Conservation (phyloP, 148 eudicot species). For the Vaccinium vitisidaea region DNA sequence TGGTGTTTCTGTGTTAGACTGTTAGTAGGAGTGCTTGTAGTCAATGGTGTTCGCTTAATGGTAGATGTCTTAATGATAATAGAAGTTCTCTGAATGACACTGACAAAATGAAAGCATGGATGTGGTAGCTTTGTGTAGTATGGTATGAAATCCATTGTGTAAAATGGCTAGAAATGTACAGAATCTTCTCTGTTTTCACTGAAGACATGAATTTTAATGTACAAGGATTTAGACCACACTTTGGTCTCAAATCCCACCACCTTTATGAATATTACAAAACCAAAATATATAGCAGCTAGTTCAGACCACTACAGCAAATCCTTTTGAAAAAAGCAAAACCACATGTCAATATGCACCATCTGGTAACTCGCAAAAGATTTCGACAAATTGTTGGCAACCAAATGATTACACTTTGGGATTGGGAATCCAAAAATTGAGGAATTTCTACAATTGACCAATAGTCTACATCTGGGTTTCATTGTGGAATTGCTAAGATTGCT, state of each 20-base stretch:
- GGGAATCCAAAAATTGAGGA: conserved; percentile 45
- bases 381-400: conserved; percentile 35
- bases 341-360: not conserved
- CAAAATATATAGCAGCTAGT: not conserved
- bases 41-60: not conserved
- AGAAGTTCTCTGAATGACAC: not conserved
- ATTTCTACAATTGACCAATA: conserved; percentile 38
- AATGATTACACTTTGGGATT: conserved; percentile 29
- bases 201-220: not conserved
- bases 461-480: conserved; percentile 59
- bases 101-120: too few species aligned
- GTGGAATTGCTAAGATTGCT: conserved; percentile 16
- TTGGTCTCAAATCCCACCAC: not conserved
- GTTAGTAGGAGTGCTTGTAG: not conserved
- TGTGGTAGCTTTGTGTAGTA: not conserved
- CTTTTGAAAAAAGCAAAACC: not conserved
- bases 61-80: not conserved
- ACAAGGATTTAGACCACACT: not conserved
- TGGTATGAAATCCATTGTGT: too few species aligned
- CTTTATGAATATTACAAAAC: not conserved
- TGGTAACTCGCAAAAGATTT: conserved; percentile 18
- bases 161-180: not conserved
- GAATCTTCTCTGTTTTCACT: not conserved
- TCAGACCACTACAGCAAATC: not conserved
- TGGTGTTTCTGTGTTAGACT: not conserved